Evolutionary conservation across 2,329 filamentous ascomycete species (phyloP), one percentile per base, ranked within the genome.

Genomic region (Fusarium nurragi): DNA sequence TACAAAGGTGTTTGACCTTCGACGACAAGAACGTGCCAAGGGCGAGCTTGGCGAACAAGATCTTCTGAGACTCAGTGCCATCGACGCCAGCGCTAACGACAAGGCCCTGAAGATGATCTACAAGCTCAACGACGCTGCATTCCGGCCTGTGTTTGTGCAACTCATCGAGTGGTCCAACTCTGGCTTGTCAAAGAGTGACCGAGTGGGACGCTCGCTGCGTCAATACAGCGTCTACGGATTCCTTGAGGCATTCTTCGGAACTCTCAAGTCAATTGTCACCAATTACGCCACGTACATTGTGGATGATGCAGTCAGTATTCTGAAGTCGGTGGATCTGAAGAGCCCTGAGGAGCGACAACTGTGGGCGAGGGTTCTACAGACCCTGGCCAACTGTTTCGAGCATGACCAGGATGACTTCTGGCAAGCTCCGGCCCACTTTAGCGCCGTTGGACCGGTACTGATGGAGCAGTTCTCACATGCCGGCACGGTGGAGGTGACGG

Each of bases 351-450:
- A 87, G 67, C 78, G 82, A 40, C 79, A 80, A 37, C 84, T 97
- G 5, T 92, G 92, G 85, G 80, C 83, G 37, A 85, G 86, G 18
- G 86, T 92, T 4, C 84, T 98, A 47, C 81, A 83, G 50, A 91
- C 93, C 19, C 83, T 98, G 41, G 81, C 84, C 25, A 89, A 88
- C 68, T 90, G 88, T 69, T 97, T 98, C 73, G 85, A 90, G 77
- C 88, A 97, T 75, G 95, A 98, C 74, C 91, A 97, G 78, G 93
- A 97, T 75, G 91, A 93, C 77, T 98, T 97, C 81, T 98, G 94
- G 94, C 93, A 97, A 82, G 88, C 91, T 1, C 94, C 95, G 0
- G 86, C 91, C 1, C 94, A 97, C 79, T 97, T 97, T 73, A 83
- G 84, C 55, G 86, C 86, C 25, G 88, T 97, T 36, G 86, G 88